These are phyloP conservation scores for Gracilaria vermiculophylla DNA, from an alignment of 23 red algal genomes.

Conservation along the genomic window DNA sequence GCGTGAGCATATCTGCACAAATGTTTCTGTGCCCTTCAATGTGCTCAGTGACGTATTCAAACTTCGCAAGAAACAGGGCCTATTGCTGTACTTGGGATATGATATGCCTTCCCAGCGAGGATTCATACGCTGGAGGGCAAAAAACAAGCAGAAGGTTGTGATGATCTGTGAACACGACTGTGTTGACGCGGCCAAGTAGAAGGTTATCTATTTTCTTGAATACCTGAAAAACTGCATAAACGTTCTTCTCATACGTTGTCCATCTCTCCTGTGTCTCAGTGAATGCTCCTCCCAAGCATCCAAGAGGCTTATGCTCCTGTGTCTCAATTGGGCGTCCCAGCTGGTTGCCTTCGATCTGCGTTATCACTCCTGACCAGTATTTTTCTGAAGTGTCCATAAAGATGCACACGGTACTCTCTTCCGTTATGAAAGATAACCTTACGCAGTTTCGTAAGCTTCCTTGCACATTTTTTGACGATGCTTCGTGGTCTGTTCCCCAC, in stretches of 20 bases:
- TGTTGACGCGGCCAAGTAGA: background rate
- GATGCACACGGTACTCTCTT: background rate
- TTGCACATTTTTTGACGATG: background rate
- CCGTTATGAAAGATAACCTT: background rate
- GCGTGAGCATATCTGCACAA: slow-evolving; percentile 31
- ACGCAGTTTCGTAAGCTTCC: background rate
- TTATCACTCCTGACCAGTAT: slow-evolving; percentile 38
- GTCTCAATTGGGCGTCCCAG: background rate
- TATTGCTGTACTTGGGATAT: slow-evolving; percentile 11
- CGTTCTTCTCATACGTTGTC: slow-evolving; percentile 49
- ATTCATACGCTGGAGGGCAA: background rate
- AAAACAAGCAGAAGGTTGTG: slow-evolving; percentile 17
- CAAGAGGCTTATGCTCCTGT: slow-evolving; percentile 12
- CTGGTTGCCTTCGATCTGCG: background rate
- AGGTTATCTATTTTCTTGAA: slow-evolving; percentile 29
- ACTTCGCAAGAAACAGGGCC: slow-evolving; percentile 19
- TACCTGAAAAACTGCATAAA: background rate
- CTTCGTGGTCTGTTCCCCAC: slow-evolving; percentile 9
- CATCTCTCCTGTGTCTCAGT: background rate
- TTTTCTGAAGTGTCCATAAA: slow-evolving; percentile 41
- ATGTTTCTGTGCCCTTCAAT: slow-evolving; percentile 1
- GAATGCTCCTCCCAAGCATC: slow-evolving; percentile 13
- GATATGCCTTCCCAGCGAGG: background rate
- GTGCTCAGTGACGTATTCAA: slow-evolving; percentile 36
- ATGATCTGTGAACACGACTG: slow-evolving; percentile 15